Evolutionary conservation across 257 asterid genomes (phyloP).

Genomic region (Capsicum baccatum): DNA sequence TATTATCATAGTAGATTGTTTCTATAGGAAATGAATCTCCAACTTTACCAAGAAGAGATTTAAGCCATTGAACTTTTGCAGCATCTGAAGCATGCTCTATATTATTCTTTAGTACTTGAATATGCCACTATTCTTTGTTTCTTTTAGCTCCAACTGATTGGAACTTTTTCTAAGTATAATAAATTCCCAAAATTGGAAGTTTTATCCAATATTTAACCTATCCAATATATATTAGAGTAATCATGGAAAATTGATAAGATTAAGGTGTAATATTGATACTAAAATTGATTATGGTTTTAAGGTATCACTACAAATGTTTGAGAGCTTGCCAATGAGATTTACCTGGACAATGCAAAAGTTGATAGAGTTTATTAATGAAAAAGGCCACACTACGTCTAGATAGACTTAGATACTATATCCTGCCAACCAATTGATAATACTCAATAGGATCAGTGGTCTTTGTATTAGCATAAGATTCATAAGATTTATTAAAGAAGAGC

Average conservation of each 20-base stretch:
- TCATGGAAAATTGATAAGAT: neutral
- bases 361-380: neutral
- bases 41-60: neutral
- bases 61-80: neutral
- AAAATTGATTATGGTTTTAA: neutral
- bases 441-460: neutral
- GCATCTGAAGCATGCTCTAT: neutral
- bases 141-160: neutral
- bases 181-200: neutral
- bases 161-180: neutral
- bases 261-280: neutral
- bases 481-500: neutral
- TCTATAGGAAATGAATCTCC: neutral
- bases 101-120: neutral
- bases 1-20: neutral
- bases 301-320: neutral
- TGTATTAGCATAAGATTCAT: neutral
- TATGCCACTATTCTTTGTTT: neutral
- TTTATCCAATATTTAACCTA: neutral
- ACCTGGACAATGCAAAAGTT: neutral
- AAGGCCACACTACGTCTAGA: neutral
- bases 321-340: neutral
- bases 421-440: neutral
- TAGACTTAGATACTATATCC: neutral
- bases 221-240: neutral